These are phyloP conservation scores for Microdochium nivale DNA, from an alignment of 2,329 filamentous ascomycete species.

Conservation along the genomic window DNA sequence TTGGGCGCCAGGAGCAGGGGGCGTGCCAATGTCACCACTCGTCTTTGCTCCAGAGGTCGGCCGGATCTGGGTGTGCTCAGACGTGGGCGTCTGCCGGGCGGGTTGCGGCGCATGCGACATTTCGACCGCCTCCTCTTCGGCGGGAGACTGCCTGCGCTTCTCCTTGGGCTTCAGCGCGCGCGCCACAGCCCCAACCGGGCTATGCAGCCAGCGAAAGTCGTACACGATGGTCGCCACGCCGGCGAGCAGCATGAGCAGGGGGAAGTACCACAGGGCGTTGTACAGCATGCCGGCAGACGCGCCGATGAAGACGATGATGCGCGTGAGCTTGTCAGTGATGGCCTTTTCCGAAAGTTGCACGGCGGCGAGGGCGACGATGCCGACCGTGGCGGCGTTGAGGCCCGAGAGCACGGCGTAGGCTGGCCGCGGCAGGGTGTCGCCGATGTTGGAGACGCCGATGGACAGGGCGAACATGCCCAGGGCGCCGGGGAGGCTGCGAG, in stretches of 20 bases:
- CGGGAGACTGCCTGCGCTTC: slow-evolving; percentile 2
- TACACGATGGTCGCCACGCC: slow-evolving; percentile 44
- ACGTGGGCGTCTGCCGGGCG: no score
- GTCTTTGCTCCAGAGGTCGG: no score
- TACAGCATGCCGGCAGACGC: slow-evolving; percentile 60
- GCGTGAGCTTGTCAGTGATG: slow-evolving; percentile 54
- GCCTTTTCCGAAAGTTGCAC: slow-evolving; percentile 60
- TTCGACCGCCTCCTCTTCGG: background rate
- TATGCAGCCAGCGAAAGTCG: slow-evolving; percentile 45
- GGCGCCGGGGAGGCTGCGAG: slow-evolving; percentile 55
- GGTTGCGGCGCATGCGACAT: background rate
- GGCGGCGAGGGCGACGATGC: slow-evolving; percentile 62
- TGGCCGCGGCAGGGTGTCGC: slow-evolving; percentile 45
- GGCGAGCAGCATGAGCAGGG: slow-evolving; percentile 48
- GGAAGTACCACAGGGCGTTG: slow-evolving; percentile 69
- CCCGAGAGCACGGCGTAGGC: slow-evolving; percentile 65
- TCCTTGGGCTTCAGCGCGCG: background rate
- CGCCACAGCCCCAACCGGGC: slow-evolving; percentile 12
- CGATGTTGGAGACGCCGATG: slow-evolving; percentile 54
- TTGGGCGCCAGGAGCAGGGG: no score
- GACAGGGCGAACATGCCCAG: slow-evolving; percentile 62
- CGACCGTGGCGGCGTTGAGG: slow-evolving; percentile 63
- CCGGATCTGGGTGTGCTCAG: no score
- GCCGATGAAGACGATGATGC: slow-evolving; percentile 54
- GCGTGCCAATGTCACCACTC: no score